A percentile compares a stretch with the other conserved stretches of the same genome.
Evolutionary conservation across 2,329 filamentous ascomycete genomes (phyloP).

Genomic region (Aaosphaeria pasadenensis): DNA sequence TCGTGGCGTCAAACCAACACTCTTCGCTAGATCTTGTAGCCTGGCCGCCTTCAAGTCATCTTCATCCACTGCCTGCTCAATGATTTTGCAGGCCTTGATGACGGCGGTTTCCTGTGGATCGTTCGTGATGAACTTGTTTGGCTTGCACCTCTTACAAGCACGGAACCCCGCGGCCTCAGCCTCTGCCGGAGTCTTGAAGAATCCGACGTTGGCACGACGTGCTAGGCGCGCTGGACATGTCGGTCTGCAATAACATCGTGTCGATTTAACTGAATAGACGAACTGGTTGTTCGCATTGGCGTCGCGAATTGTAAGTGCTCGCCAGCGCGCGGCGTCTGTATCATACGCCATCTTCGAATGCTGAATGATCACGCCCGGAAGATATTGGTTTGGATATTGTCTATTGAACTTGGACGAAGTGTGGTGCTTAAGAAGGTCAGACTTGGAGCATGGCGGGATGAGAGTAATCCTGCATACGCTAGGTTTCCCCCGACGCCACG

Average conservation of each 20-base stretch:
- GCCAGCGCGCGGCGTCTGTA: constrained; percentile 34
- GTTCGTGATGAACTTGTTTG: constrained; percentile 32
- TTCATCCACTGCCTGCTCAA: constrained; percentile 20
- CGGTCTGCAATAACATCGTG: constrained; percentile 60
- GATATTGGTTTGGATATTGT: too few relatives aligned
- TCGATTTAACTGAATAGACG: constrained; percentile 57
- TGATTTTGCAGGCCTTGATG: constrained; percentile 33
- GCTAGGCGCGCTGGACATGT: constrained; percentile 60
- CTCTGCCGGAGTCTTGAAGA: constrained; percentile 47
- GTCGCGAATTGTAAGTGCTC: constrained; percentile 46
- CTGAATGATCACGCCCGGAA: too few relatives aligned
- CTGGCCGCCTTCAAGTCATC: constrained; percentile 23
- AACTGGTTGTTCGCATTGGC: constrained; percentile 45
- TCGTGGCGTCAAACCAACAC: constrained; percentile 54
- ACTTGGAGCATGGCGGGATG: too few relatives aligned
- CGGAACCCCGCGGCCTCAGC: constrained; percentile 53
- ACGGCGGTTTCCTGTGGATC: constrained; percentile 47
- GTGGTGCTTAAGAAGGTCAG: too few relatives aligned
- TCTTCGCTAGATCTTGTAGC: constrained; percentile 49
- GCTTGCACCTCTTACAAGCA: constrained; percentile 58
- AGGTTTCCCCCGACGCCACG: neutral
- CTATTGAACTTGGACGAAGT: too few relatives aligned
- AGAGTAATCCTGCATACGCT: too few relatives aligned
- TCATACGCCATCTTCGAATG: constrained; percentile 21
- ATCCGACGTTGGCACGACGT: constrained; percentile 55